These are phyloP conservation scores for Ascochyta fabae DNA, from an alignment of 2,329 filamentous ascomycete species.

Conservation along the genomic window DNA sequence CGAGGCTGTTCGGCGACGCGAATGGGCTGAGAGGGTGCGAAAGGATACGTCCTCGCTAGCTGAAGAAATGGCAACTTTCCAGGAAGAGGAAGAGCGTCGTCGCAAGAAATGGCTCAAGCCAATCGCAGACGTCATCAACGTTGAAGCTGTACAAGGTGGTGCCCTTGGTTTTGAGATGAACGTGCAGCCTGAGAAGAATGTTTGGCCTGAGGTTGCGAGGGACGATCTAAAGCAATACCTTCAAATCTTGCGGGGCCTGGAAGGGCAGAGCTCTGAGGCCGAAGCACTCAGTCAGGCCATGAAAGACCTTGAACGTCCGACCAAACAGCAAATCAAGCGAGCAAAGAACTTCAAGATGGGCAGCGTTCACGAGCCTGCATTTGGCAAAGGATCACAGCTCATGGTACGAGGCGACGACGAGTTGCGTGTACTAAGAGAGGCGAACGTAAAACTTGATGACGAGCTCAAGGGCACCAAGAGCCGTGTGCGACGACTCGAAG, in stretches of 20 bases:
- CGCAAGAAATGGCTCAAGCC: constrained; percentile 89
- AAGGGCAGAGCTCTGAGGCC: constrained; percentile 69
- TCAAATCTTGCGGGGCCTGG: constrained; percentile 67
- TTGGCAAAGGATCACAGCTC: constrained; percentile 81
- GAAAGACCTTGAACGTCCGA: constrained; percentile 79
- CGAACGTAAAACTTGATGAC: constrained; percentile 64
- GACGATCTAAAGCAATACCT: constrained; percentile 80
- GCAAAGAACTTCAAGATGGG: constrained; percentile 96
- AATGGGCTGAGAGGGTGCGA: constrained; percentile 91
- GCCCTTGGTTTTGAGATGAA: constrained; percentile 85
- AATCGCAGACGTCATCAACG: constrained; percentile 75
- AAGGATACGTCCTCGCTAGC: constrained; percentile 84
- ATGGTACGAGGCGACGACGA: constrained; percentile 89
- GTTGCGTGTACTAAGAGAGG: constrained; percentile 59
- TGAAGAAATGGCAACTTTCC: constrained; percentile 90
- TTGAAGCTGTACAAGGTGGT: constrained; percentile 70
- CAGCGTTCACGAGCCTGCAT: constrained; percentile 86
- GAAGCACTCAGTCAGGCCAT: constrained; percentile 78
- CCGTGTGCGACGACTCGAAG: constrained; percentile 87
- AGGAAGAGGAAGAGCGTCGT: constrained; percentile 89
- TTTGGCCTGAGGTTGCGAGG: constrained; percentile 79
- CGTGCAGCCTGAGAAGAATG: constrained; percentile 76
- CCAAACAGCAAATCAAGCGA: constrained; percentile 83
- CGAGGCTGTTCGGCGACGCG: constrained; percentile 82
- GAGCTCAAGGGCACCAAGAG: constrained; percentile 88